These are phyloP conservation scores for Pichia sp. DNA, from an alignment of 1,139 yeast species.

Conservation along the genomic window DNA sequence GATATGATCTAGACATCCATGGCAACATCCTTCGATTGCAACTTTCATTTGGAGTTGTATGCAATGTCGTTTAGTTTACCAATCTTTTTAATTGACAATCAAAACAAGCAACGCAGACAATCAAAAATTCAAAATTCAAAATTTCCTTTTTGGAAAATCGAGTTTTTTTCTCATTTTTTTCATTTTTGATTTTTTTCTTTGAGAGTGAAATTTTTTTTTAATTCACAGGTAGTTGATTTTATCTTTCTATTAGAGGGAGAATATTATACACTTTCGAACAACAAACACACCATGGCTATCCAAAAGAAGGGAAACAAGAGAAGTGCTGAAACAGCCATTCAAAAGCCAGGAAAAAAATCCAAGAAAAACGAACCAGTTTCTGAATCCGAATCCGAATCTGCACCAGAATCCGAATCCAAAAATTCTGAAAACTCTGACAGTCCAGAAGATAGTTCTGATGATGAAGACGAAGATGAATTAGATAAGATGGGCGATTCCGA, in stretches of 20 bases:
- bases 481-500: conserved; percentile 3
- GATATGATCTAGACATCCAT: conserved; percentile 71
- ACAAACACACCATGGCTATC: conserved; percentile 19
- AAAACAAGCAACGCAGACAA: not conserved
- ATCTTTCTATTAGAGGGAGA: not conserved
- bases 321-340: conserved; percentile 17
- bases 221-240: not conserved
- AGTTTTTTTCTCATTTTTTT: not conserved
- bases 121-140: not conserved
- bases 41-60: conserved; percentile 31
- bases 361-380: conserved; percentile 15
- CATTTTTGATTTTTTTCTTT: not conserved
- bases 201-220: not conserved
- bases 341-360: conserved; percentile 21
- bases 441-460: conserved; percentile 8
- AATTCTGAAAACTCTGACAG: conserved; percentile 2
- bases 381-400: conserved; percentile 17
- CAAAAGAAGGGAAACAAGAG: conserved; percentile 26
- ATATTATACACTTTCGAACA: not conserved
- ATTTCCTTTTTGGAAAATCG: not conserved
- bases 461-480: conserved; percentile 1
- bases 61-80: no score
- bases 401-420: conserved; percentile 14
- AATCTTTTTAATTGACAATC: no score
- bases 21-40: conserved; percentile 94